Conservation (phyloP, 345 rosid species). For the Syzygium oleosum region DNA sequence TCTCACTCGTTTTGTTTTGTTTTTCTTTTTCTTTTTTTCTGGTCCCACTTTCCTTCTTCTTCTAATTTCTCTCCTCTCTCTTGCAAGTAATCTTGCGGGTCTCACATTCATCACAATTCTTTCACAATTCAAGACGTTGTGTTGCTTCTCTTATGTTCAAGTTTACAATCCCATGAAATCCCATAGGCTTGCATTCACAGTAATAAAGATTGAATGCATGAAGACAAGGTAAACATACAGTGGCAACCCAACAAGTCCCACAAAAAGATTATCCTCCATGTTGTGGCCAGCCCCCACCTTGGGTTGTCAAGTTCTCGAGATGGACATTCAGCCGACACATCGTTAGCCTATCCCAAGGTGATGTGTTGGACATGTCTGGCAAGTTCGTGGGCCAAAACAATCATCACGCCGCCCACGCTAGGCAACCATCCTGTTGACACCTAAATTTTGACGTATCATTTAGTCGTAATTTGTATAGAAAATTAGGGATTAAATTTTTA, state of each 20-base stretch:
- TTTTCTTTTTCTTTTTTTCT: too few species aligned
- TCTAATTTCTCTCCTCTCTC: background rate
- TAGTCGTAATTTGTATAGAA: too few species aligned
- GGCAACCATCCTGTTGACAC: too few species aligned
- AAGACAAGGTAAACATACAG: background rate
- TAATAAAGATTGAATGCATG: background rate
- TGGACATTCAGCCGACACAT: background rate
- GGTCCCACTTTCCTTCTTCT: background rate
- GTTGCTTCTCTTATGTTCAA: background rate
- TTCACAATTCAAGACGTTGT: background rate
- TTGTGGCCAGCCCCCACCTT: background rate
- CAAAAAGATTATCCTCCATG: background rate
- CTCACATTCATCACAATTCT: background rate
- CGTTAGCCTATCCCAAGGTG: background rate
- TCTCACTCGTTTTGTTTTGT: too few species aligned
- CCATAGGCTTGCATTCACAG: background rate
- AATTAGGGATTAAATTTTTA: too few species aligned
- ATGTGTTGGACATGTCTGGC: background rate
- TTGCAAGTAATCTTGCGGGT: background rate
- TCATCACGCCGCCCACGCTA: background rate
- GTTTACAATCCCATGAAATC: background rate
- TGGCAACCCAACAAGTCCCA: background rate
- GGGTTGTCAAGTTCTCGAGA: background rate
- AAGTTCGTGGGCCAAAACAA: background rate
- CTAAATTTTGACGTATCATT: too few species aligned